These are phyloP conservation scores for Pseudocercospora cruenta DNA, from an alignment of 2,329 filamentous ascomycete species.

Conservation along the genomic window DNA sequence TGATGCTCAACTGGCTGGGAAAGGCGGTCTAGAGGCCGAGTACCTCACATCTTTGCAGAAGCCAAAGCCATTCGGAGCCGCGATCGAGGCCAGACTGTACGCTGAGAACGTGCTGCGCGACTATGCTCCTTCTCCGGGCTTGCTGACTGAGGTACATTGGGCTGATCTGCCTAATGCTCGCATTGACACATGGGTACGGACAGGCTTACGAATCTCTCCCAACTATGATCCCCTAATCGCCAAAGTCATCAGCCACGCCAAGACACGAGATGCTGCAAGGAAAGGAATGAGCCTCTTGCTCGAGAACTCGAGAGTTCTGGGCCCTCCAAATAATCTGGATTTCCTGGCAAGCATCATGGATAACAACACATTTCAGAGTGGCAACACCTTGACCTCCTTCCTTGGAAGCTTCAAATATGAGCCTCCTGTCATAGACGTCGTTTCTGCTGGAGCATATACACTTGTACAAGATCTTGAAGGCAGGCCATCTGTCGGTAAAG, in stretches of 20 bases:
- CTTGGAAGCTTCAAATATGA: constrained; percentile 55
- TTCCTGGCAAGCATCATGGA: constrained; percentile 58
- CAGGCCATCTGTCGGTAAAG: constrained; percentile 59
- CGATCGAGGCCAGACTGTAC: constrained; percentile 60
- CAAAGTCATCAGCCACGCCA: constrained; percentile 57
- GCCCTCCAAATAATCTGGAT: constrained; percentile 61
- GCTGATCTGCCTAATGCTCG: constrained; percentile 52
- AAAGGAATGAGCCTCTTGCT: constrained; percentile 50
- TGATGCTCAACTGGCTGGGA: constrained; percentile 53
- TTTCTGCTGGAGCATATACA: constrained; percentile 61
- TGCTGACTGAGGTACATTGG: constrained; percentile 59
- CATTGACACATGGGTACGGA: constrained; percentile 67
- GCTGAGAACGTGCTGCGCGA: constrained; percentile 63
- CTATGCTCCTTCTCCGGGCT: constrained; percentile 63
- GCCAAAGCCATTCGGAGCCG: constrained; percentile 48
- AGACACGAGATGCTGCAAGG: constrained; percentile 48
- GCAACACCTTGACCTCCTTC: constrained; percentile 62
- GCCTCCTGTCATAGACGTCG: constrained; percentile 58
- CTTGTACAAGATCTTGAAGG: constrained; percentile 63
- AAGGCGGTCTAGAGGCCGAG: constrained; percentile 48
- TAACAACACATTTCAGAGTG: constrained; percentile 50
- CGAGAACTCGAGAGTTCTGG: constrained; percentile 52
- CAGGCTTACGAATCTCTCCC: constrained; percentile 59
- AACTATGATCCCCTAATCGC: constrained; percentile 54
- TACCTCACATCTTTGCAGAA: constrained; percentile 50